Percentiles rank a stretch among this genome's conserved stretches.
phyloP scores from a whole-genome alignment of 2,329 filamentous ascomycete genomes.

The Gnomoniopsis sp. region DNA sequence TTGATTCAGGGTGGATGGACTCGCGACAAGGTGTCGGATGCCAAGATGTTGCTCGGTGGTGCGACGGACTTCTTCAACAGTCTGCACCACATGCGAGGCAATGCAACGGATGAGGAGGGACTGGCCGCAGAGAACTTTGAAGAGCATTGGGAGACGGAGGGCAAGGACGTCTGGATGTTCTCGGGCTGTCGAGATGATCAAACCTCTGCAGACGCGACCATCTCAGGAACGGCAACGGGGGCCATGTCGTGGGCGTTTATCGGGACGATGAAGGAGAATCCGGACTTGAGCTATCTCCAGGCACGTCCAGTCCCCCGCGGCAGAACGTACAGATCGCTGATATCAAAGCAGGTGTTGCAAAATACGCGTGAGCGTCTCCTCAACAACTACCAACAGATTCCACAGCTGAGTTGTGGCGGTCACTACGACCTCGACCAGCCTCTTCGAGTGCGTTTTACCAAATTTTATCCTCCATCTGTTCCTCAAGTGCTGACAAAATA shows the following conservation, averaged over 20 bases:
- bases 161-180: constrained; percentile 40
- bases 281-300: constrained; percentile 30
- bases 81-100: constrained; percentile 41
- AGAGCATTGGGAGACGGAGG: constrained; percentile 35
- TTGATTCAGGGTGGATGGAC: constrained; percentile 48
- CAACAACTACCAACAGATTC: constrained; percentile 25
- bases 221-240: constrained; percentile 31
- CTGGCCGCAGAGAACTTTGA: constrained; percentile 40
- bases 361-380: constrained; percentile 22
- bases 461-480: too few species aligned
- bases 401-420: constrained; percentile 28
- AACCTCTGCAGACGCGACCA: constrained; percentile 36
- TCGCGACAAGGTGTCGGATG: constrained; percentile 43
- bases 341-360: constrained; percentile 20
- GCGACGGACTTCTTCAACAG: constrained; percentile 52
- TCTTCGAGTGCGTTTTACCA: constrained; percentile 17
- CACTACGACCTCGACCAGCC: constrained; percentile 26
- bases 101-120: constrained; percentile 39
- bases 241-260: constrained; percentile 39
- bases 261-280: constrained; percentile 28
- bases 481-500: not conserved
- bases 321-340: not conserved
- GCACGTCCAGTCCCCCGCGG: constrained; percentile 15
- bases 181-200: constrained; percentile 36
- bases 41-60: constrained; percentile 48